Conservation (phyloP, 192 early-diverging fungal species). For the Phycomyces nitens region DNA sequence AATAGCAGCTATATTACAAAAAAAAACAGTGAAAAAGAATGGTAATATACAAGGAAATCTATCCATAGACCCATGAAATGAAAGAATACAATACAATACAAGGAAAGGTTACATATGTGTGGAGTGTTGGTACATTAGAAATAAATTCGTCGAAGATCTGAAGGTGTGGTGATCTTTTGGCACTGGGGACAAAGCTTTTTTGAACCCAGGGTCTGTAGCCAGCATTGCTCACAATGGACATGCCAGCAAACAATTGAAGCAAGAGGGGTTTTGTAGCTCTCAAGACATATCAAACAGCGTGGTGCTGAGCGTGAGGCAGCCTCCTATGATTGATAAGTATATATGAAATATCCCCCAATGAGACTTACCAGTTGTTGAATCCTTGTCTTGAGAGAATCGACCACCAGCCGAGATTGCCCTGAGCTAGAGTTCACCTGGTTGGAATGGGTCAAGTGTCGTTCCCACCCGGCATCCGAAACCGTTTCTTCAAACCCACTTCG, state of each 20-base stretch:
- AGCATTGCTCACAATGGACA: constrained; percentile 87
- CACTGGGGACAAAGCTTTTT: constrained; percentile 91
- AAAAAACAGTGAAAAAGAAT: too few relatives aligned
- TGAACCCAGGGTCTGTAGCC: constrained; percentile 79
- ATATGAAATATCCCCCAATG: not conserved
- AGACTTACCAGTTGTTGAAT: constrained; percentile 57
- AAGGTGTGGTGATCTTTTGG: constrained; percentile 78
- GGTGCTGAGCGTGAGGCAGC: constrained; percentile 42
- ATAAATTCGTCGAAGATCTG: constrained; percentile 79
- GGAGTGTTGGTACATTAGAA: constrained; percentile 43
- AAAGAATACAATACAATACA: too few relatives aligned
- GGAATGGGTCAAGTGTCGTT: constrained; percentile 11
- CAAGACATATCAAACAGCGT: constrained; percentile 79
- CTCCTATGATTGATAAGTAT: constrained; percentile 34
- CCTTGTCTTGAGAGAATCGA: constrained; percentile 74
- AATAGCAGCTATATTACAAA: too few relatives aligned
- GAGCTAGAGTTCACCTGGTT: constrained; percentile 1
- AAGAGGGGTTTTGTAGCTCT: constrained; percentile 66
- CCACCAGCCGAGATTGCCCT: constrained; percentile 56
- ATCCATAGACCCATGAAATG: too few relatives aligned
- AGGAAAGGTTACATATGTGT: too few relatives aligned
- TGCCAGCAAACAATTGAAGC: constrained; percentile 87
- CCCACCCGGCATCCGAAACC: constrained; percentile 26
- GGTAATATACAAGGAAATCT: too few relatives aligned
- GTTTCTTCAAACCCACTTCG: constrained; percentile 23